phyloP scores from a whole-genome alignment of 805 yeast genomes.

The Pichia occidentalis region DNA sequence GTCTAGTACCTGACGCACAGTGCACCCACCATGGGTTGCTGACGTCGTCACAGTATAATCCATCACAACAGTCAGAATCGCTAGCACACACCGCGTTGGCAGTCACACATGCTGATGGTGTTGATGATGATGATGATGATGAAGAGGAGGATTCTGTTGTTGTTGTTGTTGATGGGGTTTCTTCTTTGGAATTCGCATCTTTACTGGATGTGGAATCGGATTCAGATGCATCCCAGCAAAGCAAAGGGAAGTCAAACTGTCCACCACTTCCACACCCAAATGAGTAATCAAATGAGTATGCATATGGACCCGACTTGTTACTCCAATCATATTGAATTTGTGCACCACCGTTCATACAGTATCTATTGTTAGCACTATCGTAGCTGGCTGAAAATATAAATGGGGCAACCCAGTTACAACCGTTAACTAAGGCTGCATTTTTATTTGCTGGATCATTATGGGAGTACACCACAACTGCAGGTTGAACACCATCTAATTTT shows the following conservation, averaged over 20 bases:
- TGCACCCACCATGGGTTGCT: neutral
- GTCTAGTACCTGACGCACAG: no score
- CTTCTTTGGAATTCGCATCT: neutral
- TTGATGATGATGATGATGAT: slow-evolving; percentile 3
- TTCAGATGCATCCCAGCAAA: slow-evolving; percentile 8
- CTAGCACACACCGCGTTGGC: neutral
- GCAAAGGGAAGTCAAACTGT: slow-evolving; percentile 5
- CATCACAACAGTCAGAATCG: slow-evolving; percentile 10
- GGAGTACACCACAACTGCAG: slow-evolving; percentile 22
- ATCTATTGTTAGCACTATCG: no score
- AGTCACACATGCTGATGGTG: slow-evolving; percentile 1
- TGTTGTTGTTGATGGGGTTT: neutral
- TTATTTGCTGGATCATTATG: no score
- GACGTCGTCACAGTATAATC: slow-evolving; percentile 3
- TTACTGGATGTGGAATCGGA: neutral
- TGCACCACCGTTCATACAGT: no score
- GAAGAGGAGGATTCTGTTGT: slow-evolving; percentile 1
- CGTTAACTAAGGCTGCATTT: no score
- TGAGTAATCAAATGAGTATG: slow-evolving; percentile 18
- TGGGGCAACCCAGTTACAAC: no score
- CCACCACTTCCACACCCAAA: slow-evolving; percentile 20
- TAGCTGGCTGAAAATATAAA: no score
- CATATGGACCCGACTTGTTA: slow-evolving; percentile 3
- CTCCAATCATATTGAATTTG: slow-evolving; percentile 26
- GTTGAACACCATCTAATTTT: slow-evolving; percentile 23